Evolutionary conservation across 2,329 filamentous ascomycete genomes (phyloP).

Genomic region (Claviceps sp.): DNA sequence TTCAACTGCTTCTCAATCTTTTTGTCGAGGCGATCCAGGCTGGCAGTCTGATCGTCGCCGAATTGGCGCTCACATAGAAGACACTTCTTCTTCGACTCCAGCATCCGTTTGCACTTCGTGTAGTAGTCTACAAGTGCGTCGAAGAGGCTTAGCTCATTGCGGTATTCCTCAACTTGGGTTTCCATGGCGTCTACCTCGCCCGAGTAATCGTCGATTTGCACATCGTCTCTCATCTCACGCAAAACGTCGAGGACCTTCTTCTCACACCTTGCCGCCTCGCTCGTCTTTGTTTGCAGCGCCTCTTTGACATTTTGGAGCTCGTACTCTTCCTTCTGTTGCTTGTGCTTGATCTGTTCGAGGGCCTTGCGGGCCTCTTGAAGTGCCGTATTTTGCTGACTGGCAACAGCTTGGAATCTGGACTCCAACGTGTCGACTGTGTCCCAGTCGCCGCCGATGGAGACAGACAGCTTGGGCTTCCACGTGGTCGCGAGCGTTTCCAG

Average conservation of each 20-base stretch:
- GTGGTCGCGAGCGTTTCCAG: conserved; percentile 66
- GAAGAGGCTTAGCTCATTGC: conserved; percentile 56
- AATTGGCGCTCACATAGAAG: conserved; percentile 64
- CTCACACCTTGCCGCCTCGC: conserved; percentile 49
- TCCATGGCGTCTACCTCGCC: conserved; percentile 36
- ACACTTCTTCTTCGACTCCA: conserved; percentile 59
- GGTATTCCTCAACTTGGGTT: conserved; percentile 45
- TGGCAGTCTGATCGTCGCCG: conserved; percentile 42
- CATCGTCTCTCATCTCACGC: conserved; percentile 27
- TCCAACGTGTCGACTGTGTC: conserved; percentile 52
- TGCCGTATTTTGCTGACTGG: conserved; percentile 42
- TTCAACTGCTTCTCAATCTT: conserved; percentile 53
- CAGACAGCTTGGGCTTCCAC: conserved; percentile 56
- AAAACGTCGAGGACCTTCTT: conserved; percentile 39
- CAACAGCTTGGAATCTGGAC: conserved; percentile 48
- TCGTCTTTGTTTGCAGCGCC: conserved; percentile 48
- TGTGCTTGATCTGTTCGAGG: conserved; percentile 56
- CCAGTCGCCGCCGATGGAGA: conserved; percentile 54
- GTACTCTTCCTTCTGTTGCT: conserved; percentile 65
- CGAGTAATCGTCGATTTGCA: conserved; percentile 39
- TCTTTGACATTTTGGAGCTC: conserved; percentile 52
- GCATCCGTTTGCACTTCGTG: conserved; percentile 48
- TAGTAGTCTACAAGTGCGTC: conserved; percentile 61
- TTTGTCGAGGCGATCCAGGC: conserved; percentile 45
- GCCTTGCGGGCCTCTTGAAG: conserved; percentile 54